Conservation (phyloP, 345 rosid species). For the Salix udensis region DNA sequence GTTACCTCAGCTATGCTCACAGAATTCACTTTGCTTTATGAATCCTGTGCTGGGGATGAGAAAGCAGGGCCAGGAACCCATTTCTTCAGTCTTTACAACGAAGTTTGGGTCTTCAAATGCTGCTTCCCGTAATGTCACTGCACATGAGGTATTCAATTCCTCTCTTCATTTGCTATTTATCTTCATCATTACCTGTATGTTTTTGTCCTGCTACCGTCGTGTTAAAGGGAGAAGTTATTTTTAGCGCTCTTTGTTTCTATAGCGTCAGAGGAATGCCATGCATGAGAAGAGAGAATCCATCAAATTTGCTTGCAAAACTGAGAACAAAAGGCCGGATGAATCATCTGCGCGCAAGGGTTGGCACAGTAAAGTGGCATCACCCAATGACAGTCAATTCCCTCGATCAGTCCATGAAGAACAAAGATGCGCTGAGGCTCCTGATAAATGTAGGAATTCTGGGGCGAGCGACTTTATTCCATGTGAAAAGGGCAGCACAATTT, state of each 20-base stretch:
- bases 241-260: neutral
- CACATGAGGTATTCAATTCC: constrained; percentile 39
- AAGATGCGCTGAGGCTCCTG: constrained; percentile 21
- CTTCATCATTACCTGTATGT: neutral
- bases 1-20: constrained; percentile 65
- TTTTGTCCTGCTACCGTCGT: neutral
- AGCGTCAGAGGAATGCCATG: constrained; percentile 30
- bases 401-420: constrained; percentile 13
- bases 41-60: constrained; percentile 58
- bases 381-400: constrained; percentile 2
- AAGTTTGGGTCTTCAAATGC: constrained; percentile 39
- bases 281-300: constrained; percentile 10
- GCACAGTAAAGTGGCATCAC: constrained; percentile 26
- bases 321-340: constrained; percentile 23
- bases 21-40: constrained; percentile 54
- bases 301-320: constrained; percentile 6
- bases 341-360: constrained; percentile 25
- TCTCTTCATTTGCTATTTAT: neutral
- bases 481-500: constrained; percentile 27
- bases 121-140: constrained; percentile 23
- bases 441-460: constrained; percentile 16
- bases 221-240: neutral
- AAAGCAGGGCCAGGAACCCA: constrained; percentile 35
- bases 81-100: constrained; percentile 38
- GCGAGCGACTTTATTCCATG: constrained; percentile 13